Evolutionary conservation across 257 asterid genomes (phyloP).

Genomic region (Handroanthus guayacan): DNA sequence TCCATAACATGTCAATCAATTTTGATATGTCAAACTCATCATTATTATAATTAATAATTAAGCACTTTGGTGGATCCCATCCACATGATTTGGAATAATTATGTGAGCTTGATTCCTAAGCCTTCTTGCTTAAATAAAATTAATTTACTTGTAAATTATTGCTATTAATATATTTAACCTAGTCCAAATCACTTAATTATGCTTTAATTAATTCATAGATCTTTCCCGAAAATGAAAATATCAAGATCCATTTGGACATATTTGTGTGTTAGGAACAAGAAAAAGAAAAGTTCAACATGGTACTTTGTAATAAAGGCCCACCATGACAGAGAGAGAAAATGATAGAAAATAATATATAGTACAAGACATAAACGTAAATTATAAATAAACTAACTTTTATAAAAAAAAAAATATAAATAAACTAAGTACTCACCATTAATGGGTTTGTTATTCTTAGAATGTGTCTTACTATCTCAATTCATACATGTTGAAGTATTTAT

Average conservation of each 20-base stretch:
- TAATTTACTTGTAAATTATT: neutral
- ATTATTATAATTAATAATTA: neutral
- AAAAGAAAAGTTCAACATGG: neutral
- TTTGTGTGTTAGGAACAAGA: neutral
- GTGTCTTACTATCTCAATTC: no score
- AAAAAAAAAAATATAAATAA: no score
- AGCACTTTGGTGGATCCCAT: conserved; percentile 29
- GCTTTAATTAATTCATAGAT: neutral
- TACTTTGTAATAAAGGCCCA: neutral
- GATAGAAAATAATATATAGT: no score
- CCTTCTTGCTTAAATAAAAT: conserved; percentile 1
- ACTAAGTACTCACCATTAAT: no score
- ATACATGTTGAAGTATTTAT: no score
- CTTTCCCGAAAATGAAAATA: neutral
- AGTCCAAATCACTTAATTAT: no score
- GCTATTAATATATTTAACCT: no score
- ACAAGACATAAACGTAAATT: neutral
- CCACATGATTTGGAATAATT: neutral
- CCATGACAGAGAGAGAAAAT: neutral
- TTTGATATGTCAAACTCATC: neutral
- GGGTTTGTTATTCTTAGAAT: no score
- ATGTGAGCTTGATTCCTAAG: conserved; percentile 35
- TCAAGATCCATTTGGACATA: neutral
- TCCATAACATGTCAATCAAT: neutral
- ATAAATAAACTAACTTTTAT: no score